Conservation (phyloP, 306 rosid species). For the Ammopiptanthus mongolicus region DNA sequence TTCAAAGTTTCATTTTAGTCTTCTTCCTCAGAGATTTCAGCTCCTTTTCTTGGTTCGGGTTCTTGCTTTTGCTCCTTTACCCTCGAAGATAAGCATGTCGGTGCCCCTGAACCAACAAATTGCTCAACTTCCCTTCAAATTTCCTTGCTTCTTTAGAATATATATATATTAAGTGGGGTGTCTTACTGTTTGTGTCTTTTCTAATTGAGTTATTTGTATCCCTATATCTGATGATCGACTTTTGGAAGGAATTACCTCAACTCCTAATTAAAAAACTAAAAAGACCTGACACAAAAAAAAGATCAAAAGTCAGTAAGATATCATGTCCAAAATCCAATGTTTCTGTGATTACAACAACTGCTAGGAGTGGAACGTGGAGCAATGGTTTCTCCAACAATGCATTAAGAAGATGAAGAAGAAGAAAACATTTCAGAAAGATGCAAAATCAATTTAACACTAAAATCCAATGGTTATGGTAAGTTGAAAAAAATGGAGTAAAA, state of each 20-base stretch:
- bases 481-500: no score
- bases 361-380: constrained; percentile 33
- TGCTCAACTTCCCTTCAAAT: no score
- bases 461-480: no score
- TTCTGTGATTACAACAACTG: constrained; percentile 24
- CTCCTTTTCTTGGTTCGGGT: no score
- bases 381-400: constrained; percentile 42
- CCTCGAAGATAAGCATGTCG: no score
- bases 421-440: no score
- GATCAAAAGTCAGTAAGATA: constrained; percentile 42
- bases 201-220: constrained; percentile 1
- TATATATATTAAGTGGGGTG: neutral
- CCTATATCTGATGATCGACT: constrained; percentile 11
- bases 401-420: no score
- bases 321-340: constrained; percentile 44
- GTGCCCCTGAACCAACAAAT: no score
- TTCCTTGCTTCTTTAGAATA: constrained; percentile 11
- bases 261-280: constrained; percentile 50
- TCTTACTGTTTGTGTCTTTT: neutral
- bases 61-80: no score
- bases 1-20: no score
- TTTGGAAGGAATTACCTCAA: constrained; percentile 44
- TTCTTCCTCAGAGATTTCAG: no score
- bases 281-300: constrained; percentile 51
- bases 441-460: no score